Evolutionary conservation across 345 rosid genomes (phyloP), one percentile per base, ranked within the genome.

Genomic region (Salix udensis): DNA sequence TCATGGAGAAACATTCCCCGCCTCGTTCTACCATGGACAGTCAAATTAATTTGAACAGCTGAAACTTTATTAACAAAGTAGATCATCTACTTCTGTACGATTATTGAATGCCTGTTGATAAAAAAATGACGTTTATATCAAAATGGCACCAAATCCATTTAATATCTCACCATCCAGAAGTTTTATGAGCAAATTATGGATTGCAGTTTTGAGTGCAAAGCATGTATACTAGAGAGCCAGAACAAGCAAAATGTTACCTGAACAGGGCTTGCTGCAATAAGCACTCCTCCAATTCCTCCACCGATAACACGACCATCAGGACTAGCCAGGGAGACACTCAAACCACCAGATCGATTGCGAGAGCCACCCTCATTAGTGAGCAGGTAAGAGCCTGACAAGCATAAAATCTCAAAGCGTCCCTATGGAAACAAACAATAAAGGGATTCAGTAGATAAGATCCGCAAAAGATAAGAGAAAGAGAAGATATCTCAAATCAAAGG

Each of bases 221-320:
- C 34, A 42, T 14, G 62, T 1, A 7, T 24, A 13, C 34, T 8
- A 40, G 24, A 24, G 18, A 55, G 65, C 6, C 6, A 71, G 40
- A 30, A 34, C 44, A 72, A 65, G 53, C 28, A 23, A 11, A 34
- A 64, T 61, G 48, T 73, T 77, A 92, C 98, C 97, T 96, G 99
- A 82, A 93, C 94, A 68, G 91, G 90, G 74, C 89, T 88, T 42
- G 94, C 98, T 24, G 99, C 98, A 74, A 93, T 89, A 64, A 96
- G 96, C 86, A 92, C 83, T 58, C 97, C 99, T 24, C 96, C 92
- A 64, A 93, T 92, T 39, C 91, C 92, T 76, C 99, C 99, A 21
- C 99, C 99, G 74, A 96, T 88, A 78, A 96, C 95, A 26, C 89
- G 95, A 15, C 99, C 99, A 76, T 93, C 97, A 0, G 98, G 95